Conservation (phyloP, 2,329 filamentous ascomycete genomes). For the Fusarium armeniacum region DNA sequence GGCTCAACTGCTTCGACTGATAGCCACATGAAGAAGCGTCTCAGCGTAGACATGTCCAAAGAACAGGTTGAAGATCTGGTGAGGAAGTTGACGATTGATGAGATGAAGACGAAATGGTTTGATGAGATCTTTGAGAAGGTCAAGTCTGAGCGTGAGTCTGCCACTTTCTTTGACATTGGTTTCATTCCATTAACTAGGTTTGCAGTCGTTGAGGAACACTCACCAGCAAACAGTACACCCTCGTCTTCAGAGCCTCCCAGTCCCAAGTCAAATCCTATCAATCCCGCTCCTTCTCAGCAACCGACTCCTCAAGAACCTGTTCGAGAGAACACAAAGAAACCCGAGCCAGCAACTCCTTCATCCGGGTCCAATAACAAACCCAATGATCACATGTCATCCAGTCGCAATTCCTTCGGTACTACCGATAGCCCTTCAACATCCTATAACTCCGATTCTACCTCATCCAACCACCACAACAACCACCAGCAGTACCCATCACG, state of each 20-base stretch:
- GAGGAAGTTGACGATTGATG: slow-evolving; percentile 44
- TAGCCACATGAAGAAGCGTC: slow-evolving; percentile 41
- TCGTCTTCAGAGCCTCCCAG: slow-evolving; percentile 43
- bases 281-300: slow-evolving; percentile 12
- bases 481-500: slow-evolving; percentile 17
- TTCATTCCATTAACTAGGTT: not conserved
- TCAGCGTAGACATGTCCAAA: slow-evolving; percentile 48
- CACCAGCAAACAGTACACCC: slow-evolving; percentile 29
- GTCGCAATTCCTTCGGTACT: slow-evolving; percentile 17
- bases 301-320: slow-evolving; percentile 37
- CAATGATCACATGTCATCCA: slow-evolving; percentile 11
- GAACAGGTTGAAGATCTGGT: slow-evolving; percentile 48
- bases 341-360: slow-evolving; percentile 2
- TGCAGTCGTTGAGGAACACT: slow-evolving; percentile 45
- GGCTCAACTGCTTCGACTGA: slow-evolving; percentile 35
- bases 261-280: slow-evolving; percentile 33
- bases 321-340: slow-evolving; percentile 39
- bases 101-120: slow-evolving; percentile 48
- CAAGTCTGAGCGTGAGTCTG: slow-evolving; percentile 47
- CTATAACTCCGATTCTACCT: slow-evolving; percentile 42
- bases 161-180: not conserved
- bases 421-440: slow-evolving; percentile 36
- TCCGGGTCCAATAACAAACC: slow-evolving; percentile 5
- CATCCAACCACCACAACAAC: slow-evolving; percentile 18
- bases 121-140: slow-evolving; percentile 49